phyloP scores from a whole-genome alignment of 768 basidiomycete species.

The Coprinopsis sp. region DNA sequence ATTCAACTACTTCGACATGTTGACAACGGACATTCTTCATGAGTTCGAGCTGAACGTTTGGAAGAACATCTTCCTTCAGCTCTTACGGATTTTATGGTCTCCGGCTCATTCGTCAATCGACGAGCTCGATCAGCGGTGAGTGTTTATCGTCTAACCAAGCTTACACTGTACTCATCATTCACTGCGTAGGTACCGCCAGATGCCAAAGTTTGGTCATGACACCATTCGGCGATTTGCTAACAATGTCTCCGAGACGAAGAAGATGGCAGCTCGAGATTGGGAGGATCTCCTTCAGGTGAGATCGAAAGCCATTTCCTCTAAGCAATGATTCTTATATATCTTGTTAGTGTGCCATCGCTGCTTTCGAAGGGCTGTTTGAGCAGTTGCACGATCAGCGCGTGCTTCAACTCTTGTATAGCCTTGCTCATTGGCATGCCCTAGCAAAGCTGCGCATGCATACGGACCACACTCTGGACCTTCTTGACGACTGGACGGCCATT shows the following conservation, averaged over 20 bases:
- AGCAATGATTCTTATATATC: background rate
- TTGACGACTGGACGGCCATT: background rate
- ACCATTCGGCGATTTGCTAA: slow-evolving; percentile 25
- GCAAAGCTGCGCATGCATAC: background rate
- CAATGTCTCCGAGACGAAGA: slow-evolving; percentile 25
- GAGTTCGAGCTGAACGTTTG: slow-evolving; percentile 34
- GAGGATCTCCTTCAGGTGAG: slow-evolving; percentile 27
- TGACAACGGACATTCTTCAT: slow-evolving; percentile 29
- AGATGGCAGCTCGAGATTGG: slow-evolving; percentile 28
- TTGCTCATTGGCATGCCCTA: slow-evolving; percentile 3
- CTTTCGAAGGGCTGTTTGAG: slow-evolving; percentile 28
- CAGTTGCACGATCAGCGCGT: background rate
- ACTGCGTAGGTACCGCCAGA: slow-evolving; percentile 13
- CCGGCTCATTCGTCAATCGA: slow-evolving; percentile 7
- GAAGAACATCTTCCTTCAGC: slow-evolving; percentile 29
- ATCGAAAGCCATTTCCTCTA: background rate
- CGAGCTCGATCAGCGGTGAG: slow-evolving; percentile 5
- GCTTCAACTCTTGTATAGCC: background rate
- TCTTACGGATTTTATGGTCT: slow-evolving; percentile 24
- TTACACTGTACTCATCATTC: background rate
- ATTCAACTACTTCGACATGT: slow-evolving; percentile 21
- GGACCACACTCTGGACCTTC: background rate
- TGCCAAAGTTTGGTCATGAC: slow-evolving; percentile 17
- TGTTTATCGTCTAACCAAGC: background rate
- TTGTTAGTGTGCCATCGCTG: slow-evolving; percentile 27